Percentiles rank a stretch among this genome's conserved stretches.
phyloP scores from a whole-genome alignment of 164 flowering plant species.

The Vitis cinerea region DNA sequence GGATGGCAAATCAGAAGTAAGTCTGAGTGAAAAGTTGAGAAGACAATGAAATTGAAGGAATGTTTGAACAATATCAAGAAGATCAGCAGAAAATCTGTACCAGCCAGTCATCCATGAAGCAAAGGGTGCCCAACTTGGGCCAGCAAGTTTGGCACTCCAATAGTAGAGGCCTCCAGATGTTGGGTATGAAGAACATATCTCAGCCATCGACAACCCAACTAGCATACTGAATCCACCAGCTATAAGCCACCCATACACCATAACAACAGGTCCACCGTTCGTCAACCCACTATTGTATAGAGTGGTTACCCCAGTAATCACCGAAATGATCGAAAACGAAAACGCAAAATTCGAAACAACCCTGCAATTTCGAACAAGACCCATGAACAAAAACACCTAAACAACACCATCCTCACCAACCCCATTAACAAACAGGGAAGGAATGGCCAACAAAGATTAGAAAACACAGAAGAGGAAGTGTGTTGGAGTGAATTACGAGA shows the following conservation, averaged over 20 bases:
- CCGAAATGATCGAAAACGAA: conserved; percentile 49
- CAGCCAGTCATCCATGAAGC: conserved; percentile 98
- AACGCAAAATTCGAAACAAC: conserved; percentile 34
- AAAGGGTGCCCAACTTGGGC: conserved; percentile 91
- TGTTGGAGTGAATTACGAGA: too few species aligned
- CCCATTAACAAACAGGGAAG: too few species aligned
- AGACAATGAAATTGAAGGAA: not conserved
- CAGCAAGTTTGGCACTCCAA: conserved; percentile 85
- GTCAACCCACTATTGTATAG: conserved; percentile 56
- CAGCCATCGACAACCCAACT: conserved; percentile 73
- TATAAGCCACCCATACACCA: conserved; percentile 67
- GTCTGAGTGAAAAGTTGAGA: not conserved
- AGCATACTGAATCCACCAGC: conserved; percentile 52
- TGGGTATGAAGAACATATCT: conserved; percentile 78
- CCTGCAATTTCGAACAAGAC: conserved; percentile 3
- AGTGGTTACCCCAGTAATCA: conserved; percentile 66
- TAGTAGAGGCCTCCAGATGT: conserved; percentile 82
- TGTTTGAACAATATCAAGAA: not conserved
- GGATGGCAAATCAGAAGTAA: too few species aligned
- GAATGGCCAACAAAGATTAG: too few species aligned
- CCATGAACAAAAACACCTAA: not conserved
- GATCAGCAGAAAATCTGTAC: conserved; percentile 28
- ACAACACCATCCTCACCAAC: too few species aligned
- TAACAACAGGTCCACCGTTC: conserved; percentile 61
- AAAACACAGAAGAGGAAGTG: too few species aligned